phyloP scores from a whole-genome alignment of 192 early-diverging fungal species.

The Phycomyces blakesleeanus region DNA sequence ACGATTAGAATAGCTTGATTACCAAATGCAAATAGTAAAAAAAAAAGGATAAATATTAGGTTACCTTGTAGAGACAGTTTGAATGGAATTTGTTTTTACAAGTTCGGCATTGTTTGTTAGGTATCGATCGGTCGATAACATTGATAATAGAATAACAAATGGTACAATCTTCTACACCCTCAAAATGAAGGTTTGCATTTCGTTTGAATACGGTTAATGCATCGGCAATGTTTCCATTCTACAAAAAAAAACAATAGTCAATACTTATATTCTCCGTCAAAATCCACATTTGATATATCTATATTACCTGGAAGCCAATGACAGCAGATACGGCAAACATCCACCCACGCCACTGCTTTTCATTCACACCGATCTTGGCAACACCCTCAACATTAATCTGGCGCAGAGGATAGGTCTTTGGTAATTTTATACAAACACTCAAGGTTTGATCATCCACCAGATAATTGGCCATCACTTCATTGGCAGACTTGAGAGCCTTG shows the following conservation, averaged over 20 bases:
- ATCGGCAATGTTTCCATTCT: conserved; percentile 80
- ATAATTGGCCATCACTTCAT: conserved; percentile 70
- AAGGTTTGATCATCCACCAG: conserved; percentile 75
- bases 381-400: conserved; percentile 68
- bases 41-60: not conserved
- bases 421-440: conserved; percentile 70
- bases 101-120: conserved; percentile 84
- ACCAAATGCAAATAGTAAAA: not conserved
- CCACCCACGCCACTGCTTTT: conserved; percentile 65
- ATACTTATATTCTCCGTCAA: conserved; percentile 46
- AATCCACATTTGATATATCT: conserved; percentile 37
- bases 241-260: conserved; percentile 47
- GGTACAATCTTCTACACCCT: conserved; percentile 95
- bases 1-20: not conserved
- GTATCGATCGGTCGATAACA: conserved; percentile 79
- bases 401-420: conserved; percentile 64
- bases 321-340: conserved; percentile 46
- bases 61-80: conserved; percentile 85
- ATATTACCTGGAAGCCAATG: conserved; percentile 45
- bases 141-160: conserved; percentile 98
- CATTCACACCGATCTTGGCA: conserved; percentile 63
- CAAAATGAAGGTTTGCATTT: conserved; percentile 90
- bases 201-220: conserved; percentile 73
- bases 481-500: conserved; percentile 53
- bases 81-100: conserved; percentile 96